Base-by-base conservation (phyloP, 2,329 filamentous ascomycete genomes). In the Botryotinia convoluta region DNA sequence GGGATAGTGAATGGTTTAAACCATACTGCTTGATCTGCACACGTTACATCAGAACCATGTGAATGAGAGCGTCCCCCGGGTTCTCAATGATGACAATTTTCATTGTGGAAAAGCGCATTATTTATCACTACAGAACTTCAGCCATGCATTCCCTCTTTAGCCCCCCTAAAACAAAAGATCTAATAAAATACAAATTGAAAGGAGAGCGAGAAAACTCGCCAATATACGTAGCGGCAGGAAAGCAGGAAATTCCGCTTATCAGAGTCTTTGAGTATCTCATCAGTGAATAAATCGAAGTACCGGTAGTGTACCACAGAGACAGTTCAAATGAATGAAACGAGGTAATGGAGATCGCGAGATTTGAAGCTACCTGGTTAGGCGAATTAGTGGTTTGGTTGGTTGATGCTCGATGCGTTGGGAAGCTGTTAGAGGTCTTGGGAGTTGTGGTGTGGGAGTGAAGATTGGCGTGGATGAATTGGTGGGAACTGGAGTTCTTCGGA, bases 51-150 rank as follows among this genome's bases (percentile, higher is more conserved):
- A 9, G 2, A 18, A 57, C 14, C n/a, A 29, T 29, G 9, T 29
- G 1, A 3, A 54, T 29, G 51, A 3, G 14, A 57, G 9, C 18
- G 4, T 1, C n/a, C 51, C 4, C n/a, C 6, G 51, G 9, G 26
- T 35, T 12, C 26, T 62, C 60, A n/a, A 39, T n/a, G 9, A 61
- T 26, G 22, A 37, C 14, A 6, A 16, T 3, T 29, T 54, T 29
- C 26, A 18, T 18, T 8, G 5, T 3, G 29, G n/a, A 54, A 16
- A 4, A 0, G 14, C 0, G 14, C 51, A 54, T 8, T 29, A 1
- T 54, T 14, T 0, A 29, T 57, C n/a, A 29, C 5, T 29, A n/a
- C 3, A 57, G n/a, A 29, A 29, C 51, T 18, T 57, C n/a, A 18
- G 18, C n/a, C 4, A 2, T 3, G 12, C 48, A 18, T 54, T 14